Conservation (phyloP, 306 rosid species). For the Glycine tomentella region DNA sequence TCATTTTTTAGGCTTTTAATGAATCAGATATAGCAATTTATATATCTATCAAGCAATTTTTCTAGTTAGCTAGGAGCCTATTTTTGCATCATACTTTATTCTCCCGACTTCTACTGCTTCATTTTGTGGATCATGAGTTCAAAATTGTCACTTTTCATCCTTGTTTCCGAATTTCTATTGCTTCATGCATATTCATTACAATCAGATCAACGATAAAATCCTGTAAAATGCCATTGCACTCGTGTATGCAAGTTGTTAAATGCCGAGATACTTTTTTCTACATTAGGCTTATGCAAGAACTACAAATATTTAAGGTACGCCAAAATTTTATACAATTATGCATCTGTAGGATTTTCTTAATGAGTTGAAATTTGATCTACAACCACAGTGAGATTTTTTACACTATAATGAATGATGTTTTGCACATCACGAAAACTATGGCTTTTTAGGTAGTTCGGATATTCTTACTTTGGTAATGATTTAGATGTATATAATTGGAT, state of each 20-base stretch:
- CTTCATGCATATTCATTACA: constrained; percentile 15
- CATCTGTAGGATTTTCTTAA: too few species aligned
- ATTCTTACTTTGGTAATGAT: background rate
- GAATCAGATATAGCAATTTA: constrained; percentile 33
- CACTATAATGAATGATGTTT: background rate
- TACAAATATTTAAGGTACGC: background rate
- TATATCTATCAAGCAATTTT: constrained; percentile 9
- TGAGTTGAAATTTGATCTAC: background rate
- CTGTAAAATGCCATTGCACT: background rate
- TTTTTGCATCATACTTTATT: background rate
- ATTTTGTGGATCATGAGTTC: background rate
- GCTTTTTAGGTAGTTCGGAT: background rate
- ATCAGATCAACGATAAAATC: background rate
- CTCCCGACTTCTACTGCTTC: constrained; percentile 12
- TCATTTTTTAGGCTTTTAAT: constrained; percentile 22
- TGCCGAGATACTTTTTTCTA: background rate
- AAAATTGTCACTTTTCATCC: background rate
- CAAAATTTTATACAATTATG: background rate
- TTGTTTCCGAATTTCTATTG: constrained; percentile 3
- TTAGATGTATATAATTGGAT: background rate
- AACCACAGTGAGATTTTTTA: background rate
- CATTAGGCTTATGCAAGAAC: background rate
- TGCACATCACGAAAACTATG: background rate
- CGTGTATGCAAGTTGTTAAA: background rate
- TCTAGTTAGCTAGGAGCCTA: constrained; percentile 6